Percentiles rank a stretch among this genome's conserved stretches.
Evolutionary conservation across 257 asterid species (phyloP).

Genomic region (Nicotiana tabacum): DNA sequence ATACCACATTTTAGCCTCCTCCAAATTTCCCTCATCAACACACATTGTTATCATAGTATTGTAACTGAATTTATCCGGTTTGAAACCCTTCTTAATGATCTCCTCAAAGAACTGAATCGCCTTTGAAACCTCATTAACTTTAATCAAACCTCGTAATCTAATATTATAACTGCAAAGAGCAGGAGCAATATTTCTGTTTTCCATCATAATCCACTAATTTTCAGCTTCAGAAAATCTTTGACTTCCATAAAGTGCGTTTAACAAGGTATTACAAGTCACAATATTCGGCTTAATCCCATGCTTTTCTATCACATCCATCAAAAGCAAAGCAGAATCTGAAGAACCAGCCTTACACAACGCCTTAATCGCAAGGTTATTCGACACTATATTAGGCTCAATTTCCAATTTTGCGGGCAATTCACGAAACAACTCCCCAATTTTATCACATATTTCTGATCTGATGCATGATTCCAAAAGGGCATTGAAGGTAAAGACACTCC

Average conservation of each 20-base stretch:
- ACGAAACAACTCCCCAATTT: slow-evolving; percentile 22
- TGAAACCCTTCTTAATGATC: slow-evolving; percentile 26
- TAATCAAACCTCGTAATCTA: slow-evolving; percentile 32
- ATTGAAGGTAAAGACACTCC: slow-evolving; percentile 41
- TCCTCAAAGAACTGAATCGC: slow-evolving; percentile 32
- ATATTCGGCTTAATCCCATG: slow-evolving; percentile 23
- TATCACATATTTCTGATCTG: slow-evolving; percentile 22
- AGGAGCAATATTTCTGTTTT: slow-evolving; percentile 26
- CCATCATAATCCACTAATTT: slow-evolving; percentile 45
- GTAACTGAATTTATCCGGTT: slow-evolving; percentile 33
- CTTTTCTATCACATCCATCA: slow-evolving; percentile 38
- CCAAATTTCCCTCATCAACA: slow-evolving; percentile 23
- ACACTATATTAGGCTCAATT: slow-evolving; percentile 31
- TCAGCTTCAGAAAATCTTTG: slow-evolving; percentile 33
- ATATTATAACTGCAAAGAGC: slow-evolving; percentile 35
- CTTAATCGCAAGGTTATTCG: slow-evolving; percentile 32
- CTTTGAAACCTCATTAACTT: slow-evolving; percentile 20
- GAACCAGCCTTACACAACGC: slow-evolving; percentile 36
- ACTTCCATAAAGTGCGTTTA: slow-evolving; percentile 16
- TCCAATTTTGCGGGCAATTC: slow-evolving; percentile 33
- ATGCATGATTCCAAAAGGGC: slow-evolving; percentile 41
- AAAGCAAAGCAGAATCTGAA: slow-evolving; percentile 29
- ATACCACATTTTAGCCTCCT: slow-evolving; percentile 40
- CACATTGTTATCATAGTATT: slow-evolving; percentile 41
- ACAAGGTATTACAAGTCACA: slow-evolving; percentile 27